A percentile compares a stretch with the other conserved stretches of the same genome.
Evolutionary conservation across 495 filamentous ascomycete genomes (phyloP).

Genomic region (Chaetomium fimeti): DNA sequence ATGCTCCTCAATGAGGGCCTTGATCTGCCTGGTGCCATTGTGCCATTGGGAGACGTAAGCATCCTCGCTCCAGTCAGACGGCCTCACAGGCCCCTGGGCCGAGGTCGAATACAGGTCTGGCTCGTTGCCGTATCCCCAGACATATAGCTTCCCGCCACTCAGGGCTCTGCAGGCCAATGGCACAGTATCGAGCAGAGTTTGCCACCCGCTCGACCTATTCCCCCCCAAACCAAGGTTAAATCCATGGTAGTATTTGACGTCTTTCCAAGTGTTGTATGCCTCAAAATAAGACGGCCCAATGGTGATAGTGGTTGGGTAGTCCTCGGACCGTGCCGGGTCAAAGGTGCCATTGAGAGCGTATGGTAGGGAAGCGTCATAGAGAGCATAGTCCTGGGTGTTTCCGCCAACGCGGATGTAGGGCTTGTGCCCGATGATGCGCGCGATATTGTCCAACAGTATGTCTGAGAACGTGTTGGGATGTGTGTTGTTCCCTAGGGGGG

Average conservation of each 20-base stretch:
- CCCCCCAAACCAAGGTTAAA: slow-evolving; percentile 60
- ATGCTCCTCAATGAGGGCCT: slow-evolving; percentile 44
- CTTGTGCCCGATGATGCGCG: slow-evolving; percentile 47
- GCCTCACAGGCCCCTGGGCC: slow-evolving; percentile 53
- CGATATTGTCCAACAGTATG: slow-evolving; percentile 55
- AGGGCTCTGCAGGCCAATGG: slow-evolving; percentile 61
- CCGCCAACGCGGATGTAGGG: slow-evolving; percentile 61
- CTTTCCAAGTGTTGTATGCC: slow-evolving; percentile 59
- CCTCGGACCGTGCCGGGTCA: slow-evolving; percentile 49
- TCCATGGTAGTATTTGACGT: slow-evolving; percentile 59
- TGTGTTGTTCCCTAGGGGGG: slow-evolving; percentile 44
- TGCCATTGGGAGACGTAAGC: slow-evolving; percentile 63
- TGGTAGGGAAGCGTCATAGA: slow-evolving; percentile 57
- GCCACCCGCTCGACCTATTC: slow-evolving; percentile 52
- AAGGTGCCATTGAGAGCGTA: slow-evolving; percentile 55
- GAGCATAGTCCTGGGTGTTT: slow-evolving; percentile 62
- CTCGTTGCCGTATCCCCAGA: slow-evolving; percentile 68
- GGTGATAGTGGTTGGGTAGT: slow-evolving; percentile 61
- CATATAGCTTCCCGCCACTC: slow-evolving; percentile 47
- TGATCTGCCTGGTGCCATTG: slow-evolving; percentile 52
- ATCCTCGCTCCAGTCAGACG: slow-evolving; percentile 55
- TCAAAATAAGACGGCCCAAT: slow-evolving; percentile 67
- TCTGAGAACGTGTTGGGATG: slow-evolving; percentile 58
- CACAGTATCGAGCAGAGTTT: slow-evolving; percentile 55
- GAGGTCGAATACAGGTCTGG: slow-evolving; percentile 61